These are phyloP conservation scores for Leccinum fuscescens DNA, from an alignment of 1,284 basidiomycete species.

Conservation along the genomic window DNA sequence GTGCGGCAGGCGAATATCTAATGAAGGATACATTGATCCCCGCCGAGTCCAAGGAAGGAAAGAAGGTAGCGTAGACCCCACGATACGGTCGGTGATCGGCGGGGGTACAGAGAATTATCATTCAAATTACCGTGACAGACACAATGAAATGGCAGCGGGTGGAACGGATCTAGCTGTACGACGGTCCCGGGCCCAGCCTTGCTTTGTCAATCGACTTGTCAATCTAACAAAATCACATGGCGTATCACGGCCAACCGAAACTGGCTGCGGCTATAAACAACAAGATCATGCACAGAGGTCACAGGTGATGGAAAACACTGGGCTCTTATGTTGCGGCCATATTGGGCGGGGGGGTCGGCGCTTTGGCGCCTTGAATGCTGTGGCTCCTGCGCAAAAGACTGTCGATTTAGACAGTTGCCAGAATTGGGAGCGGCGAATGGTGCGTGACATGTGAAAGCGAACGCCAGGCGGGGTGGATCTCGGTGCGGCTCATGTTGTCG, in stretches of 20 bases:
- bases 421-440: background rate
- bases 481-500: background rate
- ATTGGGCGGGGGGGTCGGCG: too few species aligned
- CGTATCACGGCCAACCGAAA: background rate
- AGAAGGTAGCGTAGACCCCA: slow-evolving; percentile 27
- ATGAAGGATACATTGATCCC: slow-evolving; percentile 42
- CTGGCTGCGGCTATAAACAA: background rate
- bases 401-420: background rate
- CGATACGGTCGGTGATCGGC: slow-evolving; percentile 20
- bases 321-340: background rate
- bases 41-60: slow-evolving; percentile 15
- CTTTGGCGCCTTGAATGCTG: background rate
- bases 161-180: background rate
- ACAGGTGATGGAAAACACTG: background rate
- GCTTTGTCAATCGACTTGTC: background rate
- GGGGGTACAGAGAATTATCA: background rate
- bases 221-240: background rate
- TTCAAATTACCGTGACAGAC: background rate
- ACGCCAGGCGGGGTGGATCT: background rate
- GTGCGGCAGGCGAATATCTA: slow-evolving; percentile 64
- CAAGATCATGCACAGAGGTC: background rate
- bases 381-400: background rate
- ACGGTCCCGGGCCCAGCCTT: background rate
- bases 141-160: background rate
- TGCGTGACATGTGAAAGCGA: background rate